Evolutionary conservation across 2,329 filamentous ascomycete species (phyloP), one percentile per base, ranked within the genome.

Genomic region (Byssothecium circinans): DNA sequence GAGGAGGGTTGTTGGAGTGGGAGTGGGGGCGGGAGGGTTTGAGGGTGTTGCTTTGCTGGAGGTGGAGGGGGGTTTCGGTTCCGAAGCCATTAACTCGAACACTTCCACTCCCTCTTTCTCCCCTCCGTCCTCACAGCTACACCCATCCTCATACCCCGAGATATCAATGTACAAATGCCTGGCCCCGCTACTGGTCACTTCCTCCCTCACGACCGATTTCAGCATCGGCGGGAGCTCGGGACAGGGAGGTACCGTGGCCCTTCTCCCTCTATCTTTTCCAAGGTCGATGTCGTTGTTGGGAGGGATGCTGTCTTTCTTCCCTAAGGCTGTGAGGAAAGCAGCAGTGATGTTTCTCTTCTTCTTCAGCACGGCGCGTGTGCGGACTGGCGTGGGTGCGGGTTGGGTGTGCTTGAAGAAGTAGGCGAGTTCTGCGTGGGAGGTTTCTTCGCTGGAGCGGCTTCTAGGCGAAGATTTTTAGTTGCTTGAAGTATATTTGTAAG

Each of bases 1-100:
- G 14, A 59, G 45, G 10, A 58, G 54, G 8, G 56, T 41, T 7
- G 54, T 39, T 3, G 48, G 34, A 6, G 47, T 40, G 18, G 41
- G 15, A 3, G 36, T 22, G 43, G 8, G 50, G 32, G 15, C 36
- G n/a, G n/a, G n/a, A n/a, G n/a, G n/a, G n/a, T n/a, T n/a, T n/a
- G n/a, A n/a, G n/a, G n/a, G n/a, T n/a, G n/a, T n/a, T n/a, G n/a
- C n/a, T n/a, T n/a, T n/a, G n/a, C n/a, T n/a, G n/a, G n/a, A n/a
- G n/a, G n/a, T n/a, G n/a, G n/a, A n/a, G n/a, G n/a, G n/a, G n/a
- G n/a, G n/a, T n/a, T n/a, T n/a, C n/a, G n/a, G n/a, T n/a, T n/a
- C n/a, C n/a, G n/a, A n/a, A n/a, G n/a, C n/a, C n/a, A n/a, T n/a
- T n/a, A n/a, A n/a, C n/a, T n/a, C n/a, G n/a, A n/a, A 36, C 18